Base-by-base conservation (phyloP, 139 green algal species). In the Chlorella ohadii region DNA sequence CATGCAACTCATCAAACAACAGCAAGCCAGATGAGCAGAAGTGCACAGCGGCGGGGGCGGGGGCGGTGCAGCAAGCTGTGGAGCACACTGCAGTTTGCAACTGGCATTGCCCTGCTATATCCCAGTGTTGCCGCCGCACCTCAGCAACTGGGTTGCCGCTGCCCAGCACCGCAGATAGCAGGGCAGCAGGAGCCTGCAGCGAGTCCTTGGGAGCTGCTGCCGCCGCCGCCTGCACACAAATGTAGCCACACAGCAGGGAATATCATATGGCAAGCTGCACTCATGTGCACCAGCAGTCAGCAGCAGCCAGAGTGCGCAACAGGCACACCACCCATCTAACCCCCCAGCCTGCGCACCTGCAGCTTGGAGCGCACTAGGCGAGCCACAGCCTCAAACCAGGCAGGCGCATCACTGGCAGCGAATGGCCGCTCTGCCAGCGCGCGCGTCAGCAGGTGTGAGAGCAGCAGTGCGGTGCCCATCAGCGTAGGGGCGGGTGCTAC, bases 361-460 rank as follows among this genome's bases (percentile, higher is more conserved):
- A 93, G 65, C 27, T 72, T n/a, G 25, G 28, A 16, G 6, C 79
- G 83, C 25, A 85, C 61, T 1, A 90, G 79, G 17, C 28, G 39
- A 11, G 56, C 85, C 5, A 82, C 84, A 12, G 56, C 64, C 47
- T 93, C 86, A 82, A 92, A 92, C 86, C 90, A 91, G 28, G 88
- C 88, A 5, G 90, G 90, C 9, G 88, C 88, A 65, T 93, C 90
- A 5, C 84, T 81, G 23, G 61, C 57, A 20, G 64, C 76, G 4
- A 80, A 79, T 11, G 90, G 90, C 7, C 90, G 84, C 67, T 81
- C n/a, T 2, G 65, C 38, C 19, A 84, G 86, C 36, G 85, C 84
- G 28, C 88, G 74, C 55, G 87, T 74, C 47, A 93, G 34, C 47
- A 93, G 90, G 66, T 92, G 88, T 2, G 90, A 89, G 47, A 90